These are phyloP conservation scores for Chenopodium quinoa DNA, from an alignment of 148 eudicot species.

Conservation along the genomic window DNA sequence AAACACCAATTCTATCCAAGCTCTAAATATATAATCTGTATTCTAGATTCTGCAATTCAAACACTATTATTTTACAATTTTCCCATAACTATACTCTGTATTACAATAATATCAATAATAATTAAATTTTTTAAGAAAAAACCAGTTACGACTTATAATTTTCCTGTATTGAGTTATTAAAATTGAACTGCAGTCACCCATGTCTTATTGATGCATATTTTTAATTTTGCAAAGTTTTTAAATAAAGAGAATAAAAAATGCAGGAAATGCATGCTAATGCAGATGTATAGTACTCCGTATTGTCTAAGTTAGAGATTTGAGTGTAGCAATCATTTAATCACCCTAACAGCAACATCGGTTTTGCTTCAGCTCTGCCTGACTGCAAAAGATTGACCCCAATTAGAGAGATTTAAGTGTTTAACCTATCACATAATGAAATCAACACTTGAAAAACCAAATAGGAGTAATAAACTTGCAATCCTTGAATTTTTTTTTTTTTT, in stretches of 20 bases:
- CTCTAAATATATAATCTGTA: no score
- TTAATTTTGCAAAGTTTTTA: not conserved
- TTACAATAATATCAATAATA: not conserved
- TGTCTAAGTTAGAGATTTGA: not conserved
- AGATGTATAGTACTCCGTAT: not conserved
- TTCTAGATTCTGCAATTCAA: no score
- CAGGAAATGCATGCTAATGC: not conserved
- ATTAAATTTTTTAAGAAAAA: no score
- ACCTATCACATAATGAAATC: not conserved
- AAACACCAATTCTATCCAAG: no score
- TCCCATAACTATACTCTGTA: not conserved
- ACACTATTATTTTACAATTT: not conserved
- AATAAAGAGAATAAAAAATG: not conserved
- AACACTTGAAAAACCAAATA: not conserved
- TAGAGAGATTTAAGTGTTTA: not conserved
- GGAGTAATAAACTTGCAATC: no score
- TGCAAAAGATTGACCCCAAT: not conserved
- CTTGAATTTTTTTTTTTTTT: no score
- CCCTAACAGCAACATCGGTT: not conserved
- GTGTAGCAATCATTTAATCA: not conserved
- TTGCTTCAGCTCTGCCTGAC: not conserved
- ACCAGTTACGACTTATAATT: not conserved
- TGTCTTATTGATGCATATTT: no score
- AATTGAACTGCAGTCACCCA: not conserved
- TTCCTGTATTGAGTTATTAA: no score